phyloP scores from a whole-genome alignment of 2,329 filamentous ascomycete species.

The Cladorrhinum sp. region DNA sequence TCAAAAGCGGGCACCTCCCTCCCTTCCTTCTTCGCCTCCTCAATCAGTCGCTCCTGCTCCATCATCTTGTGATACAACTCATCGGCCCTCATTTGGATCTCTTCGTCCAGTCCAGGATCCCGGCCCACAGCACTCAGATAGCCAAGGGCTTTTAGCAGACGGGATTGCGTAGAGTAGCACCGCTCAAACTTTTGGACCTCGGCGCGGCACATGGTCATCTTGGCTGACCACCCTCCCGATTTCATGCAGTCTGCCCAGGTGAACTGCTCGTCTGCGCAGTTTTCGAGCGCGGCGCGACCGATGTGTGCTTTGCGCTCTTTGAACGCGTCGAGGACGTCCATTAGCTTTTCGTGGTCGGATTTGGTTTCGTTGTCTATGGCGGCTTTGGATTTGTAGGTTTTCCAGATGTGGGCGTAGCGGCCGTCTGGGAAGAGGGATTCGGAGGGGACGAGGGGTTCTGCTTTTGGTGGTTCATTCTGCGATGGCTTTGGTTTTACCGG shows the following conservation, averaged over 20 bases:
- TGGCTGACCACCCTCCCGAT: conserved; percentile 63
- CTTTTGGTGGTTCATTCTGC: conserved; percentile 8
- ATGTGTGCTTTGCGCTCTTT: conserved; percentile 78
- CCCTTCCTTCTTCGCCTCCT: conserved; percentile 63
- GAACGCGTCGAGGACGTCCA: conserved; percentile 76
- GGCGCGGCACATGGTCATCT: conserved; percentile 74
- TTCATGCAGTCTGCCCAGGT: conserved; percentile 80
- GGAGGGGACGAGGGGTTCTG: conserved; percentile 38
- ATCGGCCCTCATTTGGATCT: conserved; percentile 95
- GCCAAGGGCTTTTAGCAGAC: conserved; percentile 86
- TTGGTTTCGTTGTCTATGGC: conserved; percentile 67
- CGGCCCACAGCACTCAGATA: conserved; percentile 70
- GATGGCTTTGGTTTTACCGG: conserved; percentile 12
- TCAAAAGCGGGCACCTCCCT: conserved; percentile 58
- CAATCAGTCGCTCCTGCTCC: conserved; percentile 72
- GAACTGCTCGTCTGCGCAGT: conserved; percentile 84
- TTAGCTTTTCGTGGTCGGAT: conserved; percentile 75
- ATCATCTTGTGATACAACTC: conserved; percentile 84
- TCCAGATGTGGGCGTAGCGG: conserved; percentile 85
- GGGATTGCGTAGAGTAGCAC: conserved; percentile 87
- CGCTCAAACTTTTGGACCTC: conserved; percentile 76
- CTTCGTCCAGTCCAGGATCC: conserved; percentile 68
- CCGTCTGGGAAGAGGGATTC: conserved; percentile 57
- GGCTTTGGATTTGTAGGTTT: conserved; percentile 73
- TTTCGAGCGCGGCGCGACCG: conserved; percentile 81